Percentiles rank a stretch among this genome's conserved stretches.
Conservation (phyloP, 78 protist species). For the Mastigamoeba balamuthi region DNA sequence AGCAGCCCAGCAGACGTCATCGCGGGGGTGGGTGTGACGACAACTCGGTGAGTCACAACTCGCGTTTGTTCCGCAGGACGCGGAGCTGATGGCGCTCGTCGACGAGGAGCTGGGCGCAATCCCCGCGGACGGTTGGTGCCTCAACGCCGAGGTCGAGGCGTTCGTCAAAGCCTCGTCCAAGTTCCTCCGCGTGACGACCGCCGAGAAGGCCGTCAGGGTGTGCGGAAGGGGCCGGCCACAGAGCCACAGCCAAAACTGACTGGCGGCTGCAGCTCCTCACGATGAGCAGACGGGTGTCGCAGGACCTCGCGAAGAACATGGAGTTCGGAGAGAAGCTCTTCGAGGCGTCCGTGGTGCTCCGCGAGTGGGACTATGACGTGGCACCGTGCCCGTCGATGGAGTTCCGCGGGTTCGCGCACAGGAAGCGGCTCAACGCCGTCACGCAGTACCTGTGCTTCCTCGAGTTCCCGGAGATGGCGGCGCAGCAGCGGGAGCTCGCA, state of each 20-base stretch:
- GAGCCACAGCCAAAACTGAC: too few relatives aligned
- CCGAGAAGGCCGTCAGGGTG: not conserved
- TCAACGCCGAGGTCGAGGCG: not conserved
- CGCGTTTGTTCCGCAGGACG: too few relatives aligned
- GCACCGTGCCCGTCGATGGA: not conserved
- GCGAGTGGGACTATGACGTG: not conserved
- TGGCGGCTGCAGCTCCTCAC: not conserved
- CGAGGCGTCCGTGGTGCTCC: not conserved
- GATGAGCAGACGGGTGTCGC: not conserved
- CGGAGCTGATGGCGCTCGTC: too few relatives aligned
- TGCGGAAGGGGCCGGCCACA: too few relatives aligned
- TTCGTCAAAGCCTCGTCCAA: not conserved
- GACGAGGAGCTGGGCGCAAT: not conserved
- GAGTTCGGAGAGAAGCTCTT: not conserved
- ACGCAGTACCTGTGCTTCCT: not conserved
- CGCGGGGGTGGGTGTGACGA: too few relatives aligned
- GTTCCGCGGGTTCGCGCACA: not conserved
- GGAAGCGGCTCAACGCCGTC: not conserved
- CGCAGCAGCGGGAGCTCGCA: too few relatives aligned
- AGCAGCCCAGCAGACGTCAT: too few relatives aligned
- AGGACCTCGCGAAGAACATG: not conserved
- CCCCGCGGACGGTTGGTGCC: not conserved
- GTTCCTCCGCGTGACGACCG: not conserved
- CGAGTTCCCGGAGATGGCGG: too few relatives aligned
- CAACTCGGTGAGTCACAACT: too few relatives aligned